Conservation (phyloP, 371 early-diverging fungal genomes). For the Zychaea mexicana region DNA sequence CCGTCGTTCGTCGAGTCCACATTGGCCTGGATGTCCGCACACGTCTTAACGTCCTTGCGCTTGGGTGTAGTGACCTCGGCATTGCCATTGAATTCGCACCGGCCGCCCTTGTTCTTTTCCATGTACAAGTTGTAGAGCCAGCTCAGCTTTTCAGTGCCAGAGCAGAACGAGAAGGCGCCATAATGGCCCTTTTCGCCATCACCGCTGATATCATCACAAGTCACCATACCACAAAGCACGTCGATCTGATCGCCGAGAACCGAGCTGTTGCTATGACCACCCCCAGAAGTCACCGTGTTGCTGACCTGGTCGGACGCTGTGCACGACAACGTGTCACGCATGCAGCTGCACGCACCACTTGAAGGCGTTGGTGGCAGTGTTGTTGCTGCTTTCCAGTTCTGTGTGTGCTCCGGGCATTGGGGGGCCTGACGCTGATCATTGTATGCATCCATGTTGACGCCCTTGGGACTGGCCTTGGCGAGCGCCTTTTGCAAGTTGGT, state of each 20-base stretch:
- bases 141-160: conserved; percentile 52
- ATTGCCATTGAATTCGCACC: conserved; percentile 44
- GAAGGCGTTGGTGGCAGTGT: conserved; percentile 74
- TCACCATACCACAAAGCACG: conserved; percentile 53
- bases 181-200: conserved; percentile 58
- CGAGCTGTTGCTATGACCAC: conserved; percentile 9
- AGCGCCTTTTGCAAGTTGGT: conserved; percentile 44
- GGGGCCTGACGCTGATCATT: conserved; percentile 33
- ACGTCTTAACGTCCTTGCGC: conserved; percentile 31
- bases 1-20: conserved; percentile 5
- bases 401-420: conserved; percentile 56
- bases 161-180: conserved; percentile 59
- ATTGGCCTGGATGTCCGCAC: conserved; percentile 30
- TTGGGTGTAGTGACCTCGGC: conserved; percentile 34
- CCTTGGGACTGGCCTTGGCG: conserved; percentile 41
- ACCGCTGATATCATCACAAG: conserved; percentile 55
- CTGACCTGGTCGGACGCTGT: conserved; percentile 50
- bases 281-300: conserved; percentile 12
- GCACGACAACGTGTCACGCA: conserved; percentile 66
- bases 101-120: conserved; percentile 19
- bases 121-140: conserved; percentile 43
- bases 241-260: conserved; percentile 42
- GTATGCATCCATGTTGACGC: conserved; percentile 51
- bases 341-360: conserved; percentile 66
- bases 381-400: conserved; percentile 61